Evolutionary conservation across 345 rosid genomes (phyloP).

Genomic region (Physaria fendleri): DNA sequence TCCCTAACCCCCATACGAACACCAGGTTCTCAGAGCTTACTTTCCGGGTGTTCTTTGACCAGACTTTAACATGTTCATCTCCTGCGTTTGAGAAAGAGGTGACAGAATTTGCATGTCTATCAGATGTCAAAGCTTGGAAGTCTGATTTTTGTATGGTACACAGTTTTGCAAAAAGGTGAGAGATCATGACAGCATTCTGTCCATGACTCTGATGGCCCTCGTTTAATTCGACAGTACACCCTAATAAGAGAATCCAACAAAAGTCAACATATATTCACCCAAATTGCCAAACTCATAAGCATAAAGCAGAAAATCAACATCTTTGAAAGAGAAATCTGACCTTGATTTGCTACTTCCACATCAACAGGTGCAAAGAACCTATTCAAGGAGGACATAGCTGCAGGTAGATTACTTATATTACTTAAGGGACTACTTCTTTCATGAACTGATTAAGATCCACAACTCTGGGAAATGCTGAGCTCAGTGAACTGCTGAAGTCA

Average conservation of each 20-base stretch:
- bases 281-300: neutral
- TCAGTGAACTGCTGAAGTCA: slow-evolving; percentile 50
- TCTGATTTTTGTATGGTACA: slow-evolving; percentile 46
- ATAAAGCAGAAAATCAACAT: neutral
- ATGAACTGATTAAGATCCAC: slow-evolving; percentile 65
- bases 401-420: slow-evolving; percentile 42
- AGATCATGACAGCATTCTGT: slow-evolving; percentile 52
- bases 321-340: slow-evolving; percentile 32
- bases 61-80: slow-evolving; percentile 47
- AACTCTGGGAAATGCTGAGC: slow-evolving; percentile 50
- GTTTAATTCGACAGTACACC: slow-evolving; percentile 8
- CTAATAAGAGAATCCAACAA: slow-evolving; percentile 17
- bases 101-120: slow-evolving; percentile 32
- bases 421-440: slow-evolving; percentile 46
- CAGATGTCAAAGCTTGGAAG: slow-evolving; percentile 28
- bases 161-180: slow-evolving; percentile 66
- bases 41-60: slow-evolving; percentile 47
- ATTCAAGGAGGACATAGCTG: slow-evolving; percentile 49
- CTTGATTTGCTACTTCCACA: slow-evolving; percentile 57
- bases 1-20: slow-evolving; percentile 71
- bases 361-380: slow-evolving; percentile 52
- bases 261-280: neutral
- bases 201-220: slow-evolving; percentile 50
- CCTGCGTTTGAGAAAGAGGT: slow-evolving; percentile 21
- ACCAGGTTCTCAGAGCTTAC: slow-evolving; percentile 58